These are phyloP conservation scores for Scleroderma bovista DNA, from an alignment of 768 basidiomycete genomes.

Conservation along the genomic window DNA sequence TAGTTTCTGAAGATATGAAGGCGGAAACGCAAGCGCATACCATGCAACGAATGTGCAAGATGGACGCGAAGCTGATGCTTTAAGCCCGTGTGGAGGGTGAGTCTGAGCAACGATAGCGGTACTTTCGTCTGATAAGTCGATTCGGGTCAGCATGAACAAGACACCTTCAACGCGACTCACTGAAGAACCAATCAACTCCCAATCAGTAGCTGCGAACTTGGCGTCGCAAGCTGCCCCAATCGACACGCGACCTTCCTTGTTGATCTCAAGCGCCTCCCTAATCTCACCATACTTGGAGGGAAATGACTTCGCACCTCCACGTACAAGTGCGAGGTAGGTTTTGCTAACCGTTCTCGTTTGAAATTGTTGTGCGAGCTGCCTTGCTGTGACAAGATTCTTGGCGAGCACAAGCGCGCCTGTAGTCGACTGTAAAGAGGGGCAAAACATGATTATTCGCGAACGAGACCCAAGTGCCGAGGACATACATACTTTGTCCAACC, in stretches of 20 bases:
- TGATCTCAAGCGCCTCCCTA: conserved; percentile 33
- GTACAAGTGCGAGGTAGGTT: conserved; percentile 60
- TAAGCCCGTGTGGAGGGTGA: conserved; percentile 54
- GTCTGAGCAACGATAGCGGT: conserved; percentile 52
- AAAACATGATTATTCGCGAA: background rate
- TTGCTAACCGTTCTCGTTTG: conserved; percentile 43
- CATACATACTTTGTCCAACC: conserved; percentile 55
- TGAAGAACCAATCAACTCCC: conserved; percentile 55
- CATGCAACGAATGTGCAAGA: conserved; percentile 43
- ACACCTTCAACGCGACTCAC: conserved; percentile 40
- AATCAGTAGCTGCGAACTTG: conserved; percentile 38
- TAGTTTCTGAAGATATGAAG: conserved; percentile 3
- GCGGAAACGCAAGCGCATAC: conserved; percentile 26
- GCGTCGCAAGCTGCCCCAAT: conserved; percentile 24
- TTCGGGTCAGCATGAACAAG: conserved; percentile 19
- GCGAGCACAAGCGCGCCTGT: conserved; percentile 61
- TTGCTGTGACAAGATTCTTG: conserved; percentile 36
- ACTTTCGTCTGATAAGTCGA: conserved; percentile 28
- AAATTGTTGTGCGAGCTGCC: conserved; percentile 54
- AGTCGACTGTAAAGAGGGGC: conserved; percentile 38
- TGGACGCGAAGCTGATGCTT: conserved; percentile 75
- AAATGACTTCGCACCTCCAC: conserved; percentile 47
- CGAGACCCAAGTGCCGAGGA: background rate
- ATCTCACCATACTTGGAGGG: conserved; percentile 37
- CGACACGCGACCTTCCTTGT: conserved; percentile 43